Evolutionary conservation across 2,329 filamentous ascomycete species (phyloP), one percentile per base, ranked within the genome.

Genomic region (Pseudogymnoascus pannorum): DNA sequence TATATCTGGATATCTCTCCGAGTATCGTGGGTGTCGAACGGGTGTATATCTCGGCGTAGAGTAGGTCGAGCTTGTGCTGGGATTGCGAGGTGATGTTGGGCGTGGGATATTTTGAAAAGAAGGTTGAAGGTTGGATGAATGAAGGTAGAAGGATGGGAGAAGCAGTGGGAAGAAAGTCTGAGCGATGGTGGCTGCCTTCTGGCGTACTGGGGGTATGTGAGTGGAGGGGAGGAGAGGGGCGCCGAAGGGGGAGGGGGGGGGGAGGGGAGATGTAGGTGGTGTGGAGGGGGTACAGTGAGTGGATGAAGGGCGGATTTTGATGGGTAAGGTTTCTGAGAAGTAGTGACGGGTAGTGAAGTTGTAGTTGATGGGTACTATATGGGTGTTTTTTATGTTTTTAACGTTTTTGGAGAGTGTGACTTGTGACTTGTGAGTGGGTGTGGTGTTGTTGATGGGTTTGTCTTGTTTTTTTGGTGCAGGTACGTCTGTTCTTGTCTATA

Each of bases 81-180:
- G 48, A 31, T 54, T 54, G 48, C 24, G 26, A 54, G 24, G 31
- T 1, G 48, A 20, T 18, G 26, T 54, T 54, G 9, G 26, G n/a
- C 24, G 48, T 54, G 26, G 48, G 48, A 54, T 54, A 31, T 31
- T n/a, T n/a, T 31, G 48, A 54, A 54, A 54, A 54, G 48, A 54
- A 54, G 48, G 48, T 54, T 54, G 48, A 54, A 31, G 48, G 24
- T 54, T 54, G 26, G 26, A 54, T 18, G 44, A 14, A 29, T 31
- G 48, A 54, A 54, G 48, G 48, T 54, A 31, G 48, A 54, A 54
- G 48, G 48, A 54, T 31, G 48, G 48, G 26, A 54, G 48, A 54
- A 54, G 48, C 24, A 54, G 44, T 54, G 44, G 14, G n/a, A 54
- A 54, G 24, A 54, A 54, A 29, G 44, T 31, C 24, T 31, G 44